Base-by-base conservation (phyloP, 805 yeast species). In the Hanseniaspora clermontiae region DNA sequence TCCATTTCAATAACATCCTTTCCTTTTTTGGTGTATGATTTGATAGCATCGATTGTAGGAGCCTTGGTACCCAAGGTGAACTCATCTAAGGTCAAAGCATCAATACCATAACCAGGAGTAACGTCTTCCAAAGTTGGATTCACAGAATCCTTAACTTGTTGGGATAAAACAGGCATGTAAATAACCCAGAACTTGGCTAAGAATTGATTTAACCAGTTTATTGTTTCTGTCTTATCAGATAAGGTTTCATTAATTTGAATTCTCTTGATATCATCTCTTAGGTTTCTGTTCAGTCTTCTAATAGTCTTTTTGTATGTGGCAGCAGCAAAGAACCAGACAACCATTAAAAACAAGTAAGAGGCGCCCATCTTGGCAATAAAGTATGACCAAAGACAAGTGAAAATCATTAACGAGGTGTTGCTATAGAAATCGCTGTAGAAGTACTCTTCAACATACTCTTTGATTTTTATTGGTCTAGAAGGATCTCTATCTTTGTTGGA, bases 61-160 rank as follows among this genome's bases (percentile, higher is more conserved):
- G 95, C 83, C 63, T 86, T 86, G 0, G 89, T 73, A 59, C 95
- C 95, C 59, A 86, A 68, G 2, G 90, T 86, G 65, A 86, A 86
- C 66, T 85, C 85, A 59, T 85, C 89, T 62, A 86, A 71, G 6
- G 84, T 74, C 51, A 86, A 66, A 6, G 81, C 83, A 58, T 84
- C 90, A 64, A 86, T 84, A 66, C 93, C 93, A 63, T 80, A 82
- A 31, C 95, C 95, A 14, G 95, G 91, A 5, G 84, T 87, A 59
- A 81, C 79, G 64, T 80, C 89, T 49, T 80, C 79, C 65, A 86
- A 70, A 17, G 77, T 73, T 27, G 79, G 82, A 63, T 84, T 84
- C n/a, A 87, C 84, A 63, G 77, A 78, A 50, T 76, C 77, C 67
- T 80, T 75, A 27, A 86, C 95, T 69, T 80, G 81, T 61, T 84